Evolutionary conservation across 2,329 filamentous ascomycete genomes (phyloP).

Genomic region (Pezizomycotina sp.): DNA sequence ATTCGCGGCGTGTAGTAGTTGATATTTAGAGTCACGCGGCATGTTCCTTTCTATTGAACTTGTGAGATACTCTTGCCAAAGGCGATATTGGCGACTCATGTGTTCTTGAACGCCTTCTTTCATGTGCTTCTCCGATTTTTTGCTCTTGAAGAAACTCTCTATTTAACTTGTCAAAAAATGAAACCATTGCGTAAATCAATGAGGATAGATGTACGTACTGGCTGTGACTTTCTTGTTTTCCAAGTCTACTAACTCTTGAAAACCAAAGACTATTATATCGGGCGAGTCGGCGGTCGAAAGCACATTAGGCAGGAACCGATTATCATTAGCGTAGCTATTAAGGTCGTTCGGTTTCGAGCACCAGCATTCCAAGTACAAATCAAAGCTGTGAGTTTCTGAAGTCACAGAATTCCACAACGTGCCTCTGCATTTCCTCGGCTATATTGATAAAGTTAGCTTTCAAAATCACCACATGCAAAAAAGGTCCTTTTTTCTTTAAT

Average conservation of each 20-base stretch:
- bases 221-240: constrained; percentile 96
- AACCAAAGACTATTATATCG: constrained; percentile 87
- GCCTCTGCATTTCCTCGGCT: constrained; percentile 71
- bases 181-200: constrained; percentile 7
- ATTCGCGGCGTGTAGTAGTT: constrained; percentile 71
- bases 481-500: no score
- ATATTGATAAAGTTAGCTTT: no score
- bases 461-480: constrained; percentile 20
- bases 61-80: constrained; percentile 83
- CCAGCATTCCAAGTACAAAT: constrained; percentile 96
- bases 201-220: constrained; percentile 37
- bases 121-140: constrained; percentile 68
- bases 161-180: constrained; percentile 21
- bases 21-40: constrained; percentile 59
- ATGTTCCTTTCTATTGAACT: constrained; percentile 70
- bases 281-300: constrained; percentile 55
- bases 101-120: constrained; percentile 61
- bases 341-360: constrained; percentile 77
- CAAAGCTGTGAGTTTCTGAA: constrained; percentile 64
- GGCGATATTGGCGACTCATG: constrained; percentile 94
- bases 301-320: constrained; percentile 63
- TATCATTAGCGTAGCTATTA: constrained; percentile 51
- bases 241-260: constrained; percentile 94
- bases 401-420: constrained; percentile 66
- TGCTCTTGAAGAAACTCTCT: constrained; percentile 66